Conservation (phyloP, 805 yeast species). For the Starmerella stigmatis region DNA sequence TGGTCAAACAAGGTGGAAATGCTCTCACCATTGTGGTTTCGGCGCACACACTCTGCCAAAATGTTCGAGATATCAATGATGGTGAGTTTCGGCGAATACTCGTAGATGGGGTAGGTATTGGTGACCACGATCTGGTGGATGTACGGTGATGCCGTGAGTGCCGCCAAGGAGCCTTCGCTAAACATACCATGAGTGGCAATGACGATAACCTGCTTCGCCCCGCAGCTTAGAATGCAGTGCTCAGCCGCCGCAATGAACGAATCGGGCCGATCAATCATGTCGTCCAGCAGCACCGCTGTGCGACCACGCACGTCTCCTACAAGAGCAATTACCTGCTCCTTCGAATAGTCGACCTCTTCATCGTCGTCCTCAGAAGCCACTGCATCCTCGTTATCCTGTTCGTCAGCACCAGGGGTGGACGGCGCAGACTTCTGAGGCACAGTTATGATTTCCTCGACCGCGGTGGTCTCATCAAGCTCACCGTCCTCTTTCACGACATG, state of each 20-base stretch:
- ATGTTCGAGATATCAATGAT: constrained; percentile 90
- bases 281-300: constrained; percentile 90
- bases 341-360: constrained; percentile 60
- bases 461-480: not conserved
- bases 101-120: constrained; percentile 83
- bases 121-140: constrained; percentile 91
- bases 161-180: constrained; percentile 75
- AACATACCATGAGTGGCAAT: constrained; percentile 95
- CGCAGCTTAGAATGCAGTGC: constrained; percentile 90
- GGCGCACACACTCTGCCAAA: constrained; percentile 94
- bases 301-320: constrained; percentile 92
- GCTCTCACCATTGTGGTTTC: constrained; percentile 97
- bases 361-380: constrained; percentile 32
- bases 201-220: constrained; percentile 81
- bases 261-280: constrained; percentile 92
- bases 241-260: constrained; percentile 97
- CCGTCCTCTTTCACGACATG: constrained; percentile 58
- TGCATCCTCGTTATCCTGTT: not conserved
- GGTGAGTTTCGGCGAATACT: constrained; percentile 56
- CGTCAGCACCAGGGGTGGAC: not conserved
- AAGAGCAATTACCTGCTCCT: constrained; percentile 81
- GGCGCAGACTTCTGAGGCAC: no score
- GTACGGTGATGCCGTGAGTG: constrained; percentile 62
- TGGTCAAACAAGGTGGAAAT: constrained; percentile 89
- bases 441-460: not conserved